Percentiles rank a stretch among this genome's conserved stretches.
These are phyloP conservation scores for Nicotiana otophora DNA, from an alignment of 257 asterid species.

Conservation along the genomic window DNA sequence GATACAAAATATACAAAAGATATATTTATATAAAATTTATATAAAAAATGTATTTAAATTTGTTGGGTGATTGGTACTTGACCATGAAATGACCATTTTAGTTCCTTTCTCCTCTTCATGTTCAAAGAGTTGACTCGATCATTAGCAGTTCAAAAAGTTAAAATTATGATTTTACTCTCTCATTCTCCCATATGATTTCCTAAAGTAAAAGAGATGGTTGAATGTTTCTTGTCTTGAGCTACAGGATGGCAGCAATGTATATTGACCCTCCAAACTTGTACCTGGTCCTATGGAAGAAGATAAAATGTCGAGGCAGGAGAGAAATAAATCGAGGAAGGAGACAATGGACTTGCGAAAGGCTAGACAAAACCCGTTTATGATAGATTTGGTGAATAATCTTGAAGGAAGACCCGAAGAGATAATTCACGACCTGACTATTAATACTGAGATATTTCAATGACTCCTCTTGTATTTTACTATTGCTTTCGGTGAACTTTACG, in stretches of 20 bases:
- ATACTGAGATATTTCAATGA: neutral
- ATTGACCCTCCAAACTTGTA: constrained; percentile 67
- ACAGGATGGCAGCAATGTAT: constrained; percentile 61
- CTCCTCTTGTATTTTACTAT: constrained; percentile 13
- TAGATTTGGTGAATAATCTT: constrained; percentile 56
- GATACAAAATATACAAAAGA: too few relatives aligned
- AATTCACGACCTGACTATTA: constrained; percentile 11
- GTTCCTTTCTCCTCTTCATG: neutral
- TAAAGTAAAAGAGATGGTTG: neutral
- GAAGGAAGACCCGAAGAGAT: constrained; percentile 95
- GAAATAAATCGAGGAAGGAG: constrained; percentile 67
- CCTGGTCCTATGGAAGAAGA: constrained; percentile 63
- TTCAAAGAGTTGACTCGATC: neutral
- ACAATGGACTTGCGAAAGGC: constrained; percentile 36
- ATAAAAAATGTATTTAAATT: too few relatives aligned
- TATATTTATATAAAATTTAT: too few relatives aligned
- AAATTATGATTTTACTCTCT: neutral
- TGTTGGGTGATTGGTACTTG: constrained; percentile 16
- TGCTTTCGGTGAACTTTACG: constrained; percentile 1
- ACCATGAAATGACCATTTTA: neutral
- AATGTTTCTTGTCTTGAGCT: neutral
- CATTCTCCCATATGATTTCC: neutral
- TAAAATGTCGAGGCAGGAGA: constrained; percentile 58
- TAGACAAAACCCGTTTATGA: constrained; percentile 47
- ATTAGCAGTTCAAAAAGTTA: neutral